Conservation (phyloP, 306 rosid species). For the Trifolium subterraneum region DNA sequence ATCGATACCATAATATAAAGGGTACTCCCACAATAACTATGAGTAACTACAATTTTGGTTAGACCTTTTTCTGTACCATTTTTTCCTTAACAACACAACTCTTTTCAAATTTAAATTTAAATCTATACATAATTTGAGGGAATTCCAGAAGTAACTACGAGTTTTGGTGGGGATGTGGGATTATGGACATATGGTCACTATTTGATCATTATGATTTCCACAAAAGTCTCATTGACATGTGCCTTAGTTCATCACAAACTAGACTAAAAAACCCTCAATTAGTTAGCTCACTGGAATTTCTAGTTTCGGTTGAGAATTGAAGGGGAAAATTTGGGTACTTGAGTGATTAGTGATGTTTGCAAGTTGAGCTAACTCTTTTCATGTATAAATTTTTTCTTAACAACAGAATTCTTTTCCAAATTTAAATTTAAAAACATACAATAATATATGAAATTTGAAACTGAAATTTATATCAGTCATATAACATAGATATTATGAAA, state of each 20-base stretch:
- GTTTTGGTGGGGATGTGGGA: not conserved
- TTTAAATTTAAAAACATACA: no score
- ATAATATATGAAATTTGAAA: no score
- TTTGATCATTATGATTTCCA: not conserved
- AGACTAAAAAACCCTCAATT: not conserved
- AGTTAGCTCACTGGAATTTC: no score
- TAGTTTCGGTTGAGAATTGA: no score
- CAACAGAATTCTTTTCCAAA: no score
- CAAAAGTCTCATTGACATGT: not conserved
- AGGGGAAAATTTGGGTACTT: no score
- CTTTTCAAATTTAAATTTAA: not conserved
- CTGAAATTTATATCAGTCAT: no score
- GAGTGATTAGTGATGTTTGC: no score
- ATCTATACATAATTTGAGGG: slow-evolving; percentile 7
- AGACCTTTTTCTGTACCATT: not conserved
- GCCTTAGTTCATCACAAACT: not conserved
- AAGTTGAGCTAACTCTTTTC: no score
- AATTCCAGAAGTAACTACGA: not conserved
- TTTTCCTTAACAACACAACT: not conserved
- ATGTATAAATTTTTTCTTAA: no score
- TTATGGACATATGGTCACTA: not conserved
- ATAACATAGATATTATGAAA: no score
- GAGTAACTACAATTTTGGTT: not conserved
- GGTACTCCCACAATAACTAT: not conserved
- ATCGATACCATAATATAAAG: not conserved